A percentile compares a stretch with the other conserved stretches of the same genome.
Conservation (phyloP, 208 protist genomes). For the Leishmania turanica region DNA sequence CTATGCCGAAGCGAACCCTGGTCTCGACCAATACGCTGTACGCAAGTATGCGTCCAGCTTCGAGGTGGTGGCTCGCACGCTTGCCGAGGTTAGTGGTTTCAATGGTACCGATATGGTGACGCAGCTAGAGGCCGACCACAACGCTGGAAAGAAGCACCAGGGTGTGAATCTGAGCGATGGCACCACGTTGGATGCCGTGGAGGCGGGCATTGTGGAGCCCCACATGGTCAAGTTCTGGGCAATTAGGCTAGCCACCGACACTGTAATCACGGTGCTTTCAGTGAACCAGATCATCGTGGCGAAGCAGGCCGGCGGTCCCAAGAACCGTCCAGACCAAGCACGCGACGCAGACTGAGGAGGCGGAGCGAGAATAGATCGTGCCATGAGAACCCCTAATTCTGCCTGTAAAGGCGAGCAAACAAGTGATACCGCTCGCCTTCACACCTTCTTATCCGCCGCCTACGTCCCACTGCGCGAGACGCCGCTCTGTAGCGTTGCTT, state of each 20-base stretch:
- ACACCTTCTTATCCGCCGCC: neutral
- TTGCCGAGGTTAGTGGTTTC: constrained; percentile 98
- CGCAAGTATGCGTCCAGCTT: constrained; percentile 98
- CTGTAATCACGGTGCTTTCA: constrained; percentile 96
- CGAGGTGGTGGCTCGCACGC: constrained; percentile 96
- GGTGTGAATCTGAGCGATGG: constrained; percentile 95
- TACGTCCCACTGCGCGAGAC: neutral
- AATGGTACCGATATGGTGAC: constrained; percentile 96
- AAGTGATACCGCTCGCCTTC: neutral
- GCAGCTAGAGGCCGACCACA: constrained; percentile 96
- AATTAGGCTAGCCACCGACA: constrained; percentile 96
- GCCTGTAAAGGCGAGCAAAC: neutral
- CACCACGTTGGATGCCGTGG: constrained; percentile 78
- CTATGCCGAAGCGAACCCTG: constrained; percentile 91
- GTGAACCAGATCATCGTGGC: constrained; percentile 98
- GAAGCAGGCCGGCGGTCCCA: constrained; percentile 97
- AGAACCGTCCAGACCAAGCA: constrained; percentile 86
- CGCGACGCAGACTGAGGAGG: constrained; percentile 75
- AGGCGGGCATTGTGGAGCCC: constrained; percentile 94
- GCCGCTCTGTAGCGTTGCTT: neutral
- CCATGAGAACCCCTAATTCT: neutral
- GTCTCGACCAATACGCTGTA: constrained; percentile 99
- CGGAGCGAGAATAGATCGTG: neutral
- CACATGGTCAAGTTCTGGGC: constrained; percentile 94
- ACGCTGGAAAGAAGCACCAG: constrained; percentile 86